phyloP scores from a whole-genome alignment of 176 grass and related monocot genomes.

The Oryza meyeriana region DNA sequence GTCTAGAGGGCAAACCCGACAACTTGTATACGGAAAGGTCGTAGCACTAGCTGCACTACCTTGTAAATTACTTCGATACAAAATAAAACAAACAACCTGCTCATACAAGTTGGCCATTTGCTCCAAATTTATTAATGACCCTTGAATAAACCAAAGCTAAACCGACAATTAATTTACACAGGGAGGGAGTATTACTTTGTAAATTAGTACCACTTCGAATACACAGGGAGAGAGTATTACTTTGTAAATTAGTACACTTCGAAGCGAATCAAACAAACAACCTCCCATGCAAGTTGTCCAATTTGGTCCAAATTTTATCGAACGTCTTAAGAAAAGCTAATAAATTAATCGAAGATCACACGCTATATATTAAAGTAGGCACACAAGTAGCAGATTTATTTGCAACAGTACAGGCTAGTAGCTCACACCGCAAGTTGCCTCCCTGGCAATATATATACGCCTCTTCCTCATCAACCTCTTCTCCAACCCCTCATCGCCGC shows the following conservation, averaged over 20 bases:
- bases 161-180: neutral
- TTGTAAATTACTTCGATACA: neutral
- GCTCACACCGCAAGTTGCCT: slow-evolving; percentile 24
- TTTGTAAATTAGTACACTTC: neutral
- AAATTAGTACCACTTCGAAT: too few relatives aligned
- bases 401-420: slow-evolving; percentile 30
- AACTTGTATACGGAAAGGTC: neutral
- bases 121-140: neutral
- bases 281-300: slow-evolving; percentile 39
- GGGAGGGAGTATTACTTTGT: neutral
- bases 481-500: slow-evolving; percentile 24
- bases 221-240: too few relatives aligned
- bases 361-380: slow-evolving; percentile 23
- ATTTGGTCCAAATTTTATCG: slow-evolving; percentile 21
- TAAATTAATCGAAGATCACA: slow-evolving; percentile 16
- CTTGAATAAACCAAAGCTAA: neutral
- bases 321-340: slow-evolving; percentile 24
- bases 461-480: slow-evolving; percentile 23
- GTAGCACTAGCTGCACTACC: neutral
- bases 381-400: slow-evolving; percentile 11
- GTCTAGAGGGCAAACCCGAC: neutral
- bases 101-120: slow-evolving; percentile 24
- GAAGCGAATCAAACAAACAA: slow-evolving; percentile 18
- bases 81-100: slow-evolving; percentile 5
- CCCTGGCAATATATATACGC: slow-evolving; percentile 36